Evolutionary conservation across 1,284 basidiomycete genomes (phyloP), one percentile per base, ranked within the genome.

Genomic region (Tilletia walkeri): DNA sequence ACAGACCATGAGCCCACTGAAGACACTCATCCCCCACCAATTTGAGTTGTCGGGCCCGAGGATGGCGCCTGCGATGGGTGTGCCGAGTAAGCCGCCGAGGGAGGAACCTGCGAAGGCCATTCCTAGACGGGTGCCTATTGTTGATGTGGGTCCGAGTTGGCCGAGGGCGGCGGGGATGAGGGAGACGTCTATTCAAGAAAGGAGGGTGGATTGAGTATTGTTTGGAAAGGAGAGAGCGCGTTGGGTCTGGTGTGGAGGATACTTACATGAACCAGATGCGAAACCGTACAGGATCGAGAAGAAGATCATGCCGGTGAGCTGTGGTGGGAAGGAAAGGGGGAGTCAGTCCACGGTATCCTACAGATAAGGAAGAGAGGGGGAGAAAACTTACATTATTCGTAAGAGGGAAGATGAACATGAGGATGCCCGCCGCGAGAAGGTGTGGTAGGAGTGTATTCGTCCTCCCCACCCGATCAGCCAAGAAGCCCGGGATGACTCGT

Each of bases 381-480:
- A 66, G 47, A 65, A 34, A 4, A 18, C 53, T 45, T 0, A 47
- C 20, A 61, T 10, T 39, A 16, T 39, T 66, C 30, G 47, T 56
- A 41, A 65, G 36, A 7, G 65, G 82, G 50, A 82, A 74, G 12
- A 66, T 71, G 24, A 82, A 78, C 41, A 75, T 75, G 12, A 79
- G 72, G 4, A 82, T 61, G 5, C 80, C 78, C 2, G 77, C 78
- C 24, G 80, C 68, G 16, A 74, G 67, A 0, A 82, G 80, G 14
- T 79, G 78, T 2, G 82, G 72, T 3, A 84, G 69, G 34, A 85
- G 75, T 41, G 80, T 78, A 76, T 85, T 84, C 71, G 84, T 75
- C n/a, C 75, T 74, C 0, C 84, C 84, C 5, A 76, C 72, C 9
- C 75, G 72, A 66, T 84, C 84, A 0, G 84, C 84, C 0, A 84